Evolutionary conservation across 495 filamentous ascomycete species (phyloP).

Genomic region (Penicillium steckii): DNA sequence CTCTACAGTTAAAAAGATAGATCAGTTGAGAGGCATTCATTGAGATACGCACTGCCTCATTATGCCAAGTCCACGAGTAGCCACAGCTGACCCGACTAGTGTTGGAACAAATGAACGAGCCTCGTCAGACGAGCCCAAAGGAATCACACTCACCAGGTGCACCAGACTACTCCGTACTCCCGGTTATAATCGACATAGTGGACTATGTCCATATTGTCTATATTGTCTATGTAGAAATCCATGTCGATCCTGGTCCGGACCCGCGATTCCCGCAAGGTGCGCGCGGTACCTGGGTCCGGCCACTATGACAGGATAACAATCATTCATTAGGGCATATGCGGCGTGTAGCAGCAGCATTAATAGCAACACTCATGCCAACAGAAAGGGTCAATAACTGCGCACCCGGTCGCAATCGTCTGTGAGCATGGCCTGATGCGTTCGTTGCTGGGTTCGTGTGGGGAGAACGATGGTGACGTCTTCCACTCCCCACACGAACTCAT

Average conservation of each 20-base stretch:
- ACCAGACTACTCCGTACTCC: background rate
- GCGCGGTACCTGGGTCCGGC: background rate
- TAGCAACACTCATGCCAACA: no score
- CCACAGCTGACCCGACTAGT: background rate
- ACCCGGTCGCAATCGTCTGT: background rate
- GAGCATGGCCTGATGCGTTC: conserved; percentile 2
- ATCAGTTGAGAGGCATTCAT: no score
- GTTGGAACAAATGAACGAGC: background rate
- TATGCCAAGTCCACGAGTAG: background rate
- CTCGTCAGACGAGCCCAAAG: background rate
- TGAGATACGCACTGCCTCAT: background rate
- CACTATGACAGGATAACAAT: background rate
- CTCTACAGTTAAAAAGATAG: no score
- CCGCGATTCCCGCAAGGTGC: conserved; percentile 17
- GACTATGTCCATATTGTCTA: background rate
- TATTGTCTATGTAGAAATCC: background rate
- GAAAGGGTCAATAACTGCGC: background rate
- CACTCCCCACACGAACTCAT: conserved; percentile 5
- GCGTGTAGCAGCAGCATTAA: no score
- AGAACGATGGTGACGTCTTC: conserved; percentile 21
- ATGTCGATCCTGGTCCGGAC: conserved; percentile 1
- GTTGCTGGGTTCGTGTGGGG: background rate
- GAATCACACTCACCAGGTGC: background rate
- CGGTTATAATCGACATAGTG: background rate
- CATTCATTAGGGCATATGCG: background rate